Conservation (phyloP, 345 rosid species). For the Salix viminalis region DNA sequence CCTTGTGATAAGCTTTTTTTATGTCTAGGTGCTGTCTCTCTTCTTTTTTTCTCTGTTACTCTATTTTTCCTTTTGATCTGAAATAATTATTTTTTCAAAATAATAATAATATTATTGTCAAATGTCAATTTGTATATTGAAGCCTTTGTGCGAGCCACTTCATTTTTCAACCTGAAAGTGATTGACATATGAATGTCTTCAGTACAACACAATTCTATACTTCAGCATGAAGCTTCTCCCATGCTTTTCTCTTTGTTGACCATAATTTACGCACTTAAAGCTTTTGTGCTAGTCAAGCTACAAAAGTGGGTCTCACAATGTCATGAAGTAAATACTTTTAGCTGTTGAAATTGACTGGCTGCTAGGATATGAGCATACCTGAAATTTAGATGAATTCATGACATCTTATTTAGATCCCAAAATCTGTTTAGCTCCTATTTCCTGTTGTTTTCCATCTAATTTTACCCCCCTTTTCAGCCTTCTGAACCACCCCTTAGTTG, state of each 20-base stretch:
- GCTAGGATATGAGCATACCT: not conserved
- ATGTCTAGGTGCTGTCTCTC: not conserved
- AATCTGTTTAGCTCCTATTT: not conserved
- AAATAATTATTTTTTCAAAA: too few species aligned
- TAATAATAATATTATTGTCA: not conserved
- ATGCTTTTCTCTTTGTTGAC: not conserved
- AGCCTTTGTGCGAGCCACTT: not conserved
- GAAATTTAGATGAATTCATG: not conserved
- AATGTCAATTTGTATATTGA: not conserved
- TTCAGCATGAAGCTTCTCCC: not conserved
- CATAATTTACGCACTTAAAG: not conserved
- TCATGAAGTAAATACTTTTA: not conserved
- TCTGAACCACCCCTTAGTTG: not conserved
- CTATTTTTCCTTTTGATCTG: not conserved
- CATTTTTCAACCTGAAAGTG: not conserved
- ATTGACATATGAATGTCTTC: not conserved
- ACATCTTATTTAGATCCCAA: not conserved
- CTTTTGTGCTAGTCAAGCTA: not conserved
- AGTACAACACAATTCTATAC: not conserved
- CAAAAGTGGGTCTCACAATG: conserved; percentile 1
- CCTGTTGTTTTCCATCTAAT: not conserved
- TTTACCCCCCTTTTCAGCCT: not conserved
- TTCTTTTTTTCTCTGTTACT: not conserved
- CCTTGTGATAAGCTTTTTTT: not conserved
- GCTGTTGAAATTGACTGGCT: not conserved